Evolutionary conservation across 805 yeast genomes (phyloP), one percentile per base, ranked within the genome.

Genomic region (Monosporozyma yasuniensis): DNA sequence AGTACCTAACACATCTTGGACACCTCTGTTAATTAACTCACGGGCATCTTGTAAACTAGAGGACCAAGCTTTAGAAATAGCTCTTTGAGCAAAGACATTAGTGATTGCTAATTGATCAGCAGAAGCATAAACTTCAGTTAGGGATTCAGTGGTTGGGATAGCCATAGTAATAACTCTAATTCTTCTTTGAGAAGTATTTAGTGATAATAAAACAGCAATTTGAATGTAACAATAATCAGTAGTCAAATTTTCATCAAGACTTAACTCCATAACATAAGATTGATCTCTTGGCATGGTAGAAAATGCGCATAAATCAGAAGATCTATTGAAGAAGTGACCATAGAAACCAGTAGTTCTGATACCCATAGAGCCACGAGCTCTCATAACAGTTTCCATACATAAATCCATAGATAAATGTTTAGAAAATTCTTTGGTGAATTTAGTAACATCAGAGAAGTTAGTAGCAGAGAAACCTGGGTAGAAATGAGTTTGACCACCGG

Each of bases 261-360:
- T 65, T 58, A 93, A 77, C 68, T 91, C 98, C 64, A 91, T 84
- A 53, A 82, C 84, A 68, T 91, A 93, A 50, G 89, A 79, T 73
- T 93, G 98, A 68, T 93, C 99, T 65, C 99, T 81, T 56, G 99
- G 96, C 79, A 89, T 84, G 1, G 95, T 80, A 47, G 99, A 96
- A 80, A 91, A 90, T n/a, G 97, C 85, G 72, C 96, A 89, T 61
- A 93, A 73, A 64, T 93, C 99, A 5, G 95, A 83, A 0, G 96
- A 88, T 70, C 98, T 81, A 67, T 85, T 87, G 76, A 91, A 93
- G 72, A 93, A 93, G 71, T 91, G 93, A 56, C 99, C 99, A 66
- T 79, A 89, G 71, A 86, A 91, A 18, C 85, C 74, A 49, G 76
- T 75, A 80, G 87, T 84, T 66, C 90, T 81, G 54, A 93, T 66